A percentile compares a stretch with the other conserved stretches of the same genome.
Conservation (phyloP, 2,329 filamentous ascomycete genomes). For the Pseudogymnoascus sp. region DNA sequence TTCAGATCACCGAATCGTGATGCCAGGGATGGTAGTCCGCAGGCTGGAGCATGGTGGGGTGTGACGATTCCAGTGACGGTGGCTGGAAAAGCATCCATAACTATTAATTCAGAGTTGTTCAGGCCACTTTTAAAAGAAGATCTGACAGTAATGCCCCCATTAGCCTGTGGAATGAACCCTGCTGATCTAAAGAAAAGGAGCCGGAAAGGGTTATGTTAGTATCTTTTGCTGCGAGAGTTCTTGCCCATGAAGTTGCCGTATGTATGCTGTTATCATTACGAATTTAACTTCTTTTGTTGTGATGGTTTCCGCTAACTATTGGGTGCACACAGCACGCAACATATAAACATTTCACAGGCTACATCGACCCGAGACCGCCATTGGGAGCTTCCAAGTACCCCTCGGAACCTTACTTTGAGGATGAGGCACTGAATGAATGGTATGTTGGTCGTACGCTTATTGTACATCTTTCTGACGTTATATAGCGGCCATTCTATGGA, state of each 20-base stretch:
- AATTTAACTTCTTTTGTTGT: not conserved
- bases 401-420: not conserved
- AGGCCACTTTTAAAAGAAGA: not conserved
- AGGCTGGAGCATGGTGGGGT: not conserved
- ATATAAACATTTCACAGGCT: not conserved
- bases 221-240: not conserved
- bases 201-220: not conserved
- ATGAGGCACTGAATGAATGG: not conserved
- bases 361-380: not conserved
- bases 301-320: not conserved
- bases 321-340: not conserved
- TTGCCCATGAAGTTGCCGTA: not conserved
- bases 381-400: too few relatives aligned
- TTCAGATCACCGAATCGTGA: not conserved
- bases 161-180: not conserved
- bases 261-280: not conserved
- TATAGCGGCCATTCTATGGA: not conserved
- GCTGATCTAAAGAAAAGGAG: not conserved
- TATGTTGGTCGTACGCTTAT: not conserved
- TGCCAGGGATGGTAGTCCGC: not conserved
- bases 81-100: not conserved
- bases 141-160: not conserved
- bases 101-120: not conserved
- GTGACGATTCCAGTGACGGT: not conserved
- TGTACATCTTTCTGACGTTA: not conserved